Percentiles rank a stretch among this genome's conserved stretches.
Evolutionary conservation across 2,329 filamentous ascomycete genomes (phyloP).

Genomic region (Thielaviopsis musarum): DNA sequence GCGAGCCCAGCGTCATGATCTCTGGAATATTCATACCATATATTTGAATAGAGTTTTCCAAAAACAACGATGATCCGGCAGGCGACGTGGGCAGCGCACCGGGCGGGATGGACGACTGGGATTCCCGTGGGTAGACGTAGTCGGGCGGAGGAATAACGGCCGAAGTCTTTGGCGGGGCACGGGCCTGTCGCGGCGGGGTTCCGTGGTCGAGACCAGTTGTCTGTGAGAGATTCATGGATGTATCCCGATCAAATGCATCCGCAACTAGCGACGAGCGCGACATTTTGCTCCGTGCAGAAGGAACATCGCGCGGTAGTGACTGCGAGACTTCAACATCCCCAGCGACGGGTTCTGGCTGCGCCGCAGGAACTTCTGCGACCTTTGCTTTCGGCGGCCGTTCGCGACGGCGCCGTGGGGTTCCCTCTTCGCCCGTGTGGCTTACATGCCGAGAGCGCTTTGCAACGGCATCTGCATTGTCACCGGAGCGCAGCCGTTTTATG

Average conservation of each 20-base stretch:
- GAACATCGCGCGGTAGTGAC: not conserved
- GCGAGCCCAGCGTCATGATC: not conserved
- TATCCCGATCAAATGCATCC: not conserved
- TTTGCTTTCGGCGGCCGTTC: not conserved
- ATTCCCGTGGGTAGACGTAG: not conserved
- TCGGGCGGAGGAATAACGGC: not conserved
- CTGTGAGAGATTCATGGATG: not conserved
- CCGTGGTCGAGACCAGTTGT: slow-evolving; percentile 1
- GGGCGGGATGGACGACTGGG: not conserved
- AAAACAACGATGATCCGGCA: not conserved
- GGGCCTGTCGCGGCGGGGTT: not conserved
- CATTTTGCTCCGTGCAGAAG: not conserved
- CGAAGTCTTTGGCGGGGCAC: not conserved
- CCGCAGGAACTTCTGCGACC: not conserved
- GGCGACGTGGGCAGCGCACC: not conserved
- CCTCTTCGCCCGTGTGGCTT: not conserved
- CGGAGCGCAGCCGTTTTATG: not conserved
- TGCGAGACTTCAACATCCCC: not conserved
- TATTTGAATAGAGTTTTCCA: not conserved
- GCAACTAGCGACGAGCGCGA: not conserved
- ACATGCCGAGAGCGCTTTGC: not conserved
- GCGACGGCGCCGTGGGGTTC: not conserved
- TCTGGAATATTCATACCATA: not conserved
- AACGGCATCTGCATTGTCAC: not conserved
- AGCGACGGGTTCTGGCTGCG: not conserved